phyloP scores from a whole-genome alignment of 1,284 basidiomycete genomes.

The Garcileccinum viscosum region DNA sequence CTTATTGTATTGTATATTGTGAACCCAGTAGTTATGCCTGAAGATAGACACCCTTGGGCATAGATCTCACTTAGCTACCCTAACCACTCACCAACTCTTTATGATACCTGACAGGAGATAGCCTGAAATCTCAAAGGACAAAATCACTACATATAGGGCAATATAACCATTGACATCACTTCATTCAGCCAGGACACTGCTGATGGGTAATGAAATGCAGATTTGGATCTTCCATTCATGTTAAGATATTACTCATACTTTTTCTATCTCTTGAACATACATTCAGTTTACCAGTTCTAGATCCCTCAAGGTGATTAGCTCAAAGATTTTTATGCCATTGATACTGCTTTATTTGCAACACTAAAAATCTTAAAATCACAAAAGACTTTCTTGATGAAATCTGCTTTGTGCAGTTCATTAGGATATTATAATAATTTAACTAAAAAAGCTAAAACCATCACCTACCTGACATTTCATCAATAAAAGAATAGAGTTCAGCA shows the following conservation, averaged over 20 bases:
- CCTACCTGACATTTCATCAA: too few relatives aligned
- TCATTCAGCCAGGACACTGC: constrained; percentile 68
- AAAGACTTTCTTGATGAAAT: too few relatives aligned
- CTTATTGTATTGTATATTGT: too few relatives aligned
- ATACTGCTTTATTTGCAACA: constrained; percentile 94
- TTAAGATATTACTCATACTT: not conserved
- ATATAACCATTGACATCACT: constrained; percentile 81
- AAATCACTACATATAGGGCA: constrained; percentile 95
- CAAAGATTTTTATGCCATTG: constrained; percentile 88
- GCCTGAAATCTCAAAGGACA: constrained; percentile 89
- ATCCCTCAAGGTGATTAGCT: constrained; percentile 99
- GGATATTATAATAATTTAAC: too few relatives aligned
- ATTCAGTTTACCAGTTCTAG: constrained; percentile 78
- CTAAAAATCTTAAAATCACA: too few relatives aligned
- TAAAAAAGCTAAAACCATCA: too few relatives aligned
- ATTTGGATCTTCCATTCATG: constrained; percentile 43
- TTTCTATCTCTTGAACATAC: not conserved
- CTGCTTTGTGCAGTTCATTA: too few relatives aligned
- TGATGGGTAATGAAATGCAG: constrained; percentile 84
- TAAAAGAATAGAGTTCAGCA: too few relatives aligned
- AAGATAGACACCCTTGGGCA: too few relatives aligned
- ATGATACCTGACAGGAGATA: constrained; percentile 68
- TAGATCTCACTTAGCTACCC: too few relatives aligned
- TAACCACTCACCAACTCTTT: not conserved
- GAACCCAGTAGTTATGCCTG: too few relatives aligned